Conservation (phyloP, 345 rosid species). For the Melastoma malabathricum region DNA sequence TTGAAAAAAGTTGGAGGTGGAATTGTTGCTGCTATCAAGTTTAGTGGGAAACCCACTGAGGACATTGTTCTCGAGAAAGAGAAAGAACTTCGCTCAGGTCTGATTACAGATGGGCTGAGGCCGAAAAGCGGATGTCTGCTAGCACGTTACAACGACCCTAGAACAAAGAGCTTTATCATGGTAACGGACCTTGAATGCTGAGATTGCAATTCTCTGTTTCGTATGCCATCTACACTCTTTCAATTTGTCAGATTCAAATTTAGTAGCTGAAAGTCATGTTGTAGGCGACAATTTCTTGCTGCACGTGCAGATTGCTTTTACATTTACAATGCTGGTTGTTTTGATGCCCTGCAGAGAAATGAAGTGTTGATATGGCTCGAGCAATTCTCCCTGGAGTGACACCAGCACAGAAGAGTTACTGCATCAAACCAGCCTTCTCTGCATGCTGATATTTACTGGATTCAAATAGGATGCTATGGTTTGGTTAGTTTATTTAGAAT, state of each 20-base stretch:
- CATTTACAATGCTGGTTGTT: background rate
- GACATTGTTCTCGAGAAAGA: constrained; percentile 43
- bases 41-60: constrained; percentile 77
- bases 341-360: constrained; percentile 6
- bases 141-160: constrained; percentile 89
- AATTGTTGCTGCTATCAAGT: constrained; percentile 57
- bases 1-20: constrained; percentile 65
- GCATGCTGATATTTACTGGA: no score
- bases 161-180: constrained; percentile 64
- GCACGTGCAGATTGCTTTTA: background rate
- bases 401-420: no score
- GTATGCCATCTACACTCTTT: background rate
- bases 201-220: background rate
- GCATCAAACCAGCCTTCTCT: no score
- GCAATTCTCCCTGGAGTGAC: no score
- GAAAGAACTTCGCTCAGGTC: constrained; percentile 36
- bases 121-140: constrained; percentile 57
- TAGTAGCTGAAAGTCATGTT: background rate
- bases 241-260: background rate
- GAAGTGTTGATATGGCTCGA: constrained; percentile 2
- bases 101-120: constrained; percentile 50
- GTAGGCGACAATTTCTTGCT: background rate
- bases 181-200: constrained; percentile 16
- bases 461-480: no score
- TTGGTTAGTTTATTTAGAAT: no score